phyloP scores from a whole-genome alignment of 306 rosid genomes.

The Ziziphus jujuba region DNA sequence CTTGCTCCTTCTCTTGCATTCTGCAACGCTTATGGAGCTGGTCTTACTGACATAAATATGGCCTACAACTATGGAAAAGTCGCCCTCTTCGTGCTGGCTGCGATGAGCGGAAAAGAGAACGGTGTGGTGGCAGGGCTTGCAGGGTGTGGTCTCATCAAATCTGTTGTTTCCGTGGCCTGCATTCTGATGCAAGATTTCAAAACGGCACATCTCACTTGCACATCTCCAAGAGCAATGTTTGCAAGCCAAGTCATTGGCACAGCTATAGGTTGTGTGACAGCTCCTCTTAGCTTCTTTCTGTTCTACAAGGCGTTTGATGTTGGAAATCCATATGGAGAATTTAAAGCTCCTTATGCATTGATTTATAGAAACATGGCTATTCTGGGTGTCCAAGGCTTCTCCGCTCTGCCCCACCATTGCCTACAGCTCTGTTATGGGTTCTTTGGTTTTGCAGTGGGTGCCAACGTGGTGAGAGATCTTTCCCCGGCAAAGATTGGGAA shows the following conservation, averaged over 20 bases:
- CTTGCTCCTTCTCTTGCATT: constrained; percentile 91
- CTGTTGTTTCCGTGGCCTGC: constrained; percentile 72
- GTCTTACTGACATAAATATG: constrained; percentile 95
- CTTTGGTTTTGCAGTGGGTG: constrained; percentile 39
- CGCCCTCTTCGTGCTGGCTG: constrained; percentile 74
- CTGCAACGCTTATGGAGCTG: constrained; percentile 93
- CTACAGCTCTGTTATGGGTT: constrained; percentile 63
- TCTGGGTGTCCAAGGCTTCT: constrained; percentile 56
- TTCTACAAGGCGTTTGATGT: constrained; percentile 69
- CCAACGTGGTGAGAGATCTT: constrained; percentile 44
- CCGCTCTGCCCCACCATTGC: constrained; percentile 82
- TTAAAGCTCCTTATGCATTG: constrained; percentile 90
- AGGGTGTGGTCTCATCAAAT: constrained; percentile 77
- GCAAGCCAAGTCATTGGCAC: constrained; percentile 73
- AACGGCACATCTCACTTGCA: constrained; percentile 75
- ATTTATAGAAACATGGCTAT: constrained; percentile 62
- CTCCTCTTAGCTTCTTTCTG: constrained; percentile 83
- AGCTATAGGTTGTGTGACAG: constrained; percentile 61
- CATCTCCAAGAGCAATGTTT: constrained; percentile 95
- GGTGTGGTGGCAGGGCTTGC: constrained; percentile 62
- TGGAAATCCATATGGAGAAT: constrained; percentile 77
- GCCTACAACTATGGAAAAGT: constrained; percentile 93
- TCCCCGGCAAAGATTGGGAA: constrained; percentile 65
- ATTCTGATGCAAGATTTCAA: constrained; percentile 90
- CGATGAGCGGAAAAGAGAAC: constrained; percentile 42